Evolutionary conservation across 192 early-diverging fungal species (phyloP).

Genomic region (Chytriomyces confervae): DNA sequence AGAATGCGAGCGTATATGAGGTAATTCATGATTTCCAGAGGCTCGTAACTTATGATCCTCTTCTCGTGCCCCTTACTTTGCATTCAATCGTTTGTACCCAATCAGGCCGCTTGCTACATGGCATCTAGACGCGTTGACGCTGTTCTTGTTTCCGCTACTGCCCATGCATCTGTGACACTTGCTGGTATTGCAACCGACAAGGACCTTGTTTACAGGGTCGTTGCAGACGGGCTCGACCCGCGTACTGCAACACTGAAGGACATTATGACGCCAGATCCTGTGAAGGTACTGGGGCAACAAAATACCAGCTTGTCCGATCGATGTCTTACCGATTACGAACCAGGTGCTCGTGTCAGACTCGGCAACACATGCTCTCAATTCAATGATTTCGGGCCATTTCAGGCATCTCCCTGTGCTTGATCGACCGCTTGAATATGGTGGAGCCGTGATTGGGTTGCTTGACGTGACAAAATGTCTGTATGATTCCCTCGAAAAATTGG

Average conservation of each 20-base stretch:
- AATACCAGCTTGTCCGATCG: too few species aligned
- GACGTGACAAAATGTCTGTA: slow-evolving; percentile 66
- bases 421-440: slow-evolving; percentile 34
- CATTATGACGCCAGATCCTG: slow-evolving; percentile 92
- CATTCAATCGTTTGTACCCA: neutral
- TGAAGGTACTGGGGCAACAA: slow-evolving; percentile 63
- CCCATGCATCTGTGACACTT: slow-evolving; percentile 38
- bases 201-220: slow-evolving; percentile 94
- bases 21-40: neutral
- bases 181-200: slow-evolving; percentile 97
- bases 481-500: slow-evolving; percentile 60
- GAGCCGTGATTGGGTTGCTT: slow-evolving; percentile 55
- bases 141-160: slow-evolving; percentile 58
- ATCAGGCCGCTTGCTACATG: slow-evolving; percentile 70
- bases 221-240: slow-evolving; percentile 67
- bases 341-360: slow-evolving; percentile 63
- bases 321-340: too few species aligned
- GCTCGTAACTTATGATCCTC: neutral
- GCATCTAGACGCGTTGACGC: slow-evolving; percentile 94
- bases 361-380: slow-evolving; percentile 50
- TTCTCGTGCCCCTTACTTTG: neutral
- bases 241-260: slow-evolving; percentile 65
- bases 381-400: slow-evolving; percentile 55
- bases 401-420: slow-evolving; percentile 56
- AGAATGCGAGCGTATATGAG: slow-evolving; percentile 28